Percentiles rank a stretch among this genome's conserved stretches.
These are phyloP conservation scores for Russula vinacea DNA, from an alignment of 768 basidiomycete genomes.

Conservation along the genomic window DNA sequence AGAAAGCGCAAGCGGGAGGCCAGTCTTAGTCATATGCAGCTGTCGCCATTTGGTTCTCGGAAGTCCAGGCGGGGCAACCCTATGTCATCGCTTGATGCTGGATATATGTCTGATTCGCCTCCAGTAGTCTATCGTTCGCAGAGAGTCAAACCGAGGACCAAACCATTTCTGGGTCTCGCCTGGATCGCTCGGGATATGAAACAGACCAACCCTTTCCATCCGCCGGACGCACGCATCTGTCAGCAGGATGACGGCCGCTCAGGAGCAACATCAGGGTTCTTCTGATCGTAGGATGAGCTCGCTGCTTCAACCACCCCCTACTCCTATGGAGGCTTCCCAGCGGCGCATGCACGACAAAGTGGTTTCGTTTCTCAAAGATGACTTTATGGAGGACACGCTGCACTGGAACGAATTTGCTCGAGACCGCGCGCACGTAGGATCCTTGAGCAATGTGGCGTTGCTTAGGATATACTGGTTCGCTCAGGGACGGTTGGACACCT, in stretches of 20 bases:
- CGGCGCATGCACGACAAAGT: constrained; percentile 10
- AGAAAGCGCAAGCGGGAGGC: constrained; percentile 23
- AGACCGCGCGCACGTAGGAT: constrained; percentile 6
- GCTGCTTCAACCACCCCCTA: constrained; percentile 6
- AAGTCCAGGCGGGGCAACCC: constrained; percentile 15
- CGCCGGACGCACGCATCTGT: neutral
- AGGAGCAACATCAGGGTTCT: neutral
- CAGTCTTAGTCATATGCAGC: constrained; percentile 3
- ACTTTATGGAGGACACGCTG: constrained; percentile 9
- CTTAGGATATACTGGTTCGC: constrained; percentile 25
- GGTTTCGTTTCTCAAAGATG: constrained; percentile 11
- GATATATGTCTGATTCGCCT: constrained; percentile 18
- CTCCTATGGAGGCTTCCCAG: constrained; percentile 5
- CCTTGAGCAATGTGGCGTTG: constrained; percentile 17
- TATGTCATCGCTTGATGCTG: constrained; percentile 4
- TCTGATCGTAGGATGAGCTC: constrained; percentile 6
- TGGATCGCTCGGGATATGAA: constrained; percentile 14
- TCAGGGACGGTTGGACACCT: constrained; percentile 15
- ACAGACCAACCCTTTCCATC: constrained; percentile 12
- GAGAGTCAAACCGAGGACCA: neutral
- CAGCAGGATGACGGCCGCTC: neutral
- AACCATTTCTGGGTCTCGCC: neutral
- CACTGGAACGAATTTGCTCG: constrained; percentile 20
- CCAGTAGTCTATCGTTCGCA: neutral
- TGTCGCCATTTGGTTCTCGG: neutral